These are phyloP conservation scores for Penicillium sp. DNA, from an alignment of 2,329 filamentous ascomycete genomes.

Conservation along the genomic window DNA sequence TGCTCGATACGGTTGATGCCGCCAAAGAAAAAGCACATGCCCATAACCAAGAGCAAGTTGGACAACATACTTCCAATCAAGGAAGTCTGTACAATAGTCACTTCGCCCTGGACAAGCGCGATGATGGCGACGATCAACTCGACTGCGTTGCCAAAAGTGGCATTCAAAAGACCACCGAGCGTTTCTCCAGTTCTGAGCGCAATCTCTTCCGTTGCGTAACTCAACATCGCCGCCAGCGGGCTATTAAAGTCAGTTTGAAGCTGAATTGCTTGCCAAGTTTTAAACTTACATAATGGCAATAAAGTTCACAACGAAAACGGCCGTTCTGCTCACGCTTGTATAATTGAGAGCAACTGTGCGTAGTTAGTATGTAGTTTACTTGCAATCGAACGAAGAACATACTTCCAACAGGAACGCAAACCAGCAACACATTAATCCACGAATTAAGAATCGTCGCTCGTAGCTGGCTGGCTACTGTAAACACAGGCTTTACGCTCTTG, in stretches of 20 bases:
- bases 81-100: constrained; percentile 87
- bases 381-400: constrained; percentile 17
- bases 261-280: not conserved
- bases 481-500: constrained; percentile 27
- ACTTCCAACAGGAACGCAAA: constrained; percentile 73
- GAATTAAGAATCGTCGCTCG: constrained; percentile 73
- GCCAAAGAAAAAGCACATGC: constrained; percentile 89
- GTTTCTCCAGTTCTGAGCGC: constrained; percentile 71
- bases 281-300: constrained; percentile 68
- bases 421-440: constrained; percentile 78
- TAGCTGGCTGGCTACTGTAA: constrained; percentile 37
- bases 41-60: constrained; percentile 82
- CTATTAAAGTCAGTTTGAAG: constrained; percentile 17
- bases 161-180: constrained; percentile 82
- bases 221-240: constrained; percentile 79
- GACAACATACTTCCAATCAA: constrained; percentile 88
- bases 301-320: constrained; percentile 85
- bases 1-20: constrained; percentile 76
- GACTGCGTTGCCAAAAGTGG: constrained; percentile 85
- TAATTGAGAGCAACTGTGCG: constrained; percentile 62
- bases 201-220: constrained; percentile 87
- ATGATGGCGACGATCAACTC: constrained; percentile 87
- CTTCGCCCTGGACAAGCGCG: constrained; percentile 68
- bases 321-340: constrained; percentile 54
- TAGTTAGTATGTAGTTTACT: not conserved